Evolutionary conservation across 768 basidiomycete genomes (phyloP).

Genomic region (Tulasnella sp.): DNA sequence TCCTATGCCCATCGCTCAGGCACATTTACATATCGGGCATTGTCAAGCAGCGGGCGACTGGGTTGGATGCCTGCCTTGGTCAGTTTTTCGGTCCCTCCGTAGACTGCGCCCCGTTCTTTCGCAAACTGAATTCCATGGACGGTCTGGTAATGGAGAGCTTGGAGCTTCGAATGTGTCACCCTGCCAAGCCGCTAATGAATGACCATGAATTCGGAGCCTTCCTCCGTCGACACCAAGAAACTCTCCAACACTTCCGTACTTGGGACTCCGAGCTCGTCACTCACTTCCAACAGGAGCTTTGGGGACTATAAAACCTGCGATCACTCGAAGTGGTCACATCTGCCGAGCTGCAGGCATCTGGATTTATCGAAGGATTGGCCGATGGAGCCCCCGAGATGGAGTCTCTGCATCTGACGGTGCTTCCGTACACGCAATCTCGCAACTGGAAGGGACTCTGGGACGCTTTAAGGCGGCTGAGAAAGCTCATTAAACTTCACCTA

Average conservation of each 20-base stretch:
- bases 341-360: neutral
- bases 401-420: neutral
- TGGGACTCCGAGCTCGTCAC: neutral
- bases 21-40: no score
- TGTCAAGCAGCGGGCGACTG: no score
- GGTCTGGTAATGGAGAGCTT: no score
- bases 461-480: neutral
- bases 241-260: neutral
- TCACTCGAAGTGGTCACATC: neutral
- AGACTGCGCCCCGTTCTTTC: no score
- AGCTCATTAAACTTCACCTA: neutral
- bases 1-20: no score
- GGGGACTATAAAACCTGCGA: neutral
- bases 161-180: no score
- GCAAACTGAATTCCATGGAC: no score
- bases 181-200: no score
- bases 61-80: no score
- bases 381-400: neutral
- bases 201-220: no score
- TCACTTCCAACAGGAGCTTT: neutral
- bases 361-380: neutral
- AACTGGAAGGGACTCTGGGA: no score
- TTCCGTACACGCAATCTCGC: neutral
- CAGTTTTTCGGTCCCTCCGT: no score
- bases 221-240: neutral